Percentiles rank a stretch among this genome's conserved stretches.
Evolutionary conservation across 371 early-diverging fungal genomes (phyloP).

Genomic region (Syncephalastrum monosporum): DNA sequence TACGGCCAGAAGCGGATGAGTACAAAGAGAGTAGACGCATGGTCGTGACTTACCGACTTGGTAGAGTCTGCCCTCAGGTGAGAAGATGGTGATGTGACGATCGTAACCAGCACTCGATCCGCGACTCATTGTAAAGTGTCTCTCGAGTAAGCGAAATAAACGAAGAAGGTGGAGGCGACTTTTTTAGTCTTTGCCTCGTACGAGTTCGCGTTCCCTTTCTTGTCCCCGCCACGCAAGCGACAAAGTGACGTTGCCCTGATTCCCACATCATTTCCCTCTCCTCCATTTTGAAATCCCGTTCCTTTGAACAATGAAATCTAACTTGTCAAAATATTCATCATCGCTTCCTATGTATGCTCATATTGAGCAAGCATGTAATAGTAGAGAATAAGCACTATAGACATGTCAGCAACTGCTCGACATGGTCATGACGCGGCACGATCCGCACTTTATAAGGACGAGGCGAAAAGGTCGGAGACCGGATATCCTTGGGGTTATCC

Average conservation of each 20-base stretch:
- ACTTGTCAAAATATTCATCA: no score
- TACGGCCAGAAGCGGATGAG: conserved; percentile 23
- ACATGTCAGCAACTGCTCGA: conserved; percentile 6
- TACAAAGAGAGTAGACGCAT: background rate
- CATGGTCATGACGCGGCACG: conserved; percentile 26
- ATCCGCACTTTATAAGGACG: conserved; percentile 25
- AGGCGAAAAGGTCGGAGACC: conserved; percentile 28
- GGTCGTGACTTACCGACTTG: conserved; percentile 86
- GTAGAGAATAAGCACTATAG: no score
- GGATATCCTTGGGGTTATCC: conserved; percentile 20
- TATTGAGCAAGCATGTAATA: no score
- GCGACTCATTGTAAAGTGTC: conserved; percentile 57
- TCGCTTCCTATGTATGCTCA: no score
- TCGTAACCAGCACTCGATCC: conserved; percentile 90
- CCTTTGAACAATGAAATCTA: no score
- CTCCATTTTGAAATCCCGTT: no score
- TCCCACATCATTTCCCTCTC: no score
- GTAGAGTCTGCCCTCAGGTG: conserved; percentile 97
- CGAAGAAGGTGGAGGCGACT: background rate
- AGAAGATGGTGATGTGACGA: conserved; percentile 98
- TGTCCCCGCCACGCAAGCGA: no score
- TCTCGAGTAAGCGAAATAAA: conserved; percentile 5
- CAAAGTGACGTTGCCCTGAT: no score
- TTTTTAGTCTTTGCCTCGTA: no score
- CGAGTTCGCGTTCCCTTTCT: no score